These are phyloP conservation scores for Talaromyces stipitatus DNA, from an alignment of 495 filamentous ascomycete genomes.

Conservation along the genomic window DNA sequence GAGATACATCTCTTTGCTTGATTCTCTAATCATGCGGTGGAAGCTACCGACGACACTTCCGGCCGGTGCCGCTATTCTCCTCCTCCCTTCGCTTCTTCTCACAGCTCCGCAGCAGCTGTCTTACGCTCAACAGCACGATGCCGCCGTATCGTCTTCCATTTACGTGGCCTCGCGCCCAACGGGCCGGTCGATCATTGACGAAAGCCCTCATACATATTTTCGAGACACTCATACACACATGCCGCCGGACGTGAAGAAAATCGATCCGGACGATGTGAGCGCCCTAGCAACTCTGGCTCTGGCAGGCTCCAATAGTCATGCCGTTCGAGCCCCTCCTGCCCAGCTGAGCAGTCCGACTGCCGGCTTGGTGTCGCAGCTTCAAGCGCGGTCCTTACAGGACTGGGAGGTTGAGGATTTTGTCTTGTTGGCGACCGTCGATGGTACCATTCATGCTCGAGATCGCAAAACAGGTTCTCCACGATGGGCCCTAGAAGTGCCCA, in stretches of 20 bases:
- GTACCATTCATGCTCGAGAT: conserved; percentile 88
- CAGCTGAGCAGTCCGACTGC: conserved; percentile 53
- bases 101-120: conserved; percentile 44
- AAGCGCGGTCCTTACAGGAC: conserved; percentile 93
- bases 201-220: conserved; percentile 11
- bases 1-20: conserved; percentile 7
- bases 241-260: conserved; percentile 24
- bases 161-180: conserved; percentile 17
- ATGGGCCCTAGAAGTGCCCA: conserved; percentile 73
- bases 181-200: conserved; percentile 20
- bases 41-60: conserved; percentile 42
- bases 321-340: conserved; percentile 80
- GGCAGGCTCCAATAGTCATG: conserved; percentile 55
- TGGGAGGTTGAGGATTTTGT: conserved; percentile 99
- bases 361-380: conserved; percentile 70
- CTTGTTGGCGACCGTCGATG: conserved; percentile 98
- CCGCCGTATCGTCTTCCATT: conserved; percentile 1
- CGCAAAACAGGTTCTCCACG: conserved; percentile 71
- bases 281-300: conserved; percentile 91
- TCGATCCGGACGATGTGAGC: conserved; percentile 63
- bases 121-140: conserved; percentile 21
- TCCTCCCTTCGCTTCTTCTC: conserved; percentile 17
- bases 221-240: conserved; percentile 13
- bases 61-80: conserved; percentile 41
- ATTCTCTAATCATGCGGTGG: conserved; percentile 34